A percentile compares a stretch with the other conserved stretches of the same genome.
phyloP scores from a whole-genome alignment of 1,284 basidiomycete genomes.

The Puccinia polysora region DNA sequence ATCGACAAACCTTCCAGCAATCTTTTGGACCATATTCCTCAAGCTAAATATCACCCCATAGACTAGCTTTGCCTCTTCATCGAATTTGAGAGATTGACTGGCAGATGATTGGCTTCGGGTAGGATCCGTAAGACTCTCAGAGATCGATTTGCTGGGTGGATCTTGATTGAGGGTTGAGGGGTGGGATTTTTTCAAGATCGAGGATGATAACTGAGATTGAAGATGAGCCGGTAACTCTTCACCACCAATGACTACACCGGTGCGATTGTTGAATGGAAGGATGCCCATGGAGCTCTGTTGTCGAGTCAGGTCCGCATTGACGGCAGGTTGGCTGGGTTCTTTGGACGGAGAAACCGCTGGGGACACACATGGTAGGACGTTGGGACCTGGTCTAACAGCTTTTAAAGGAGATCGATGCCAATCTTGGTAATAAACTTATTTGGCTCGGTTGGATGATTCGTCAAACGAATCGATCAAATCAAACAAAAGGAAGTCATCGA shows the following conservation, averaged over 20 bases:
- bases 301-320: conserved; percentile 1
- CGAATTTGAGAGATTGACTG: conserved; percentile 66
- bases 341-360: conserved; percentile 19
- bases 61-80: conserved; percentile 95
- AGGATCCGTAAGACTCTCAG: neutral
- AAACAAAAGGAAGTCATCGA: neutral
- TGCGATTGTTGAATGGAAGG: conserved; percentile 15
- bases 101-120: conserved; percentile 1
- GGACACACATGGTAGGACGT: conserved; percentile 38
- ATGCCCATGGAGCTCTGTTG: conserved; percentile 21
- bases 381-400: conserved; percentile 22
- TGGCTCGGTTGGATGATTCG: neutral
- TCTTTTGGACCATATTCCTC: conserved; percentile 88
- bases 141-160: neutral
- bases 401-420: conserved; percentile 40
- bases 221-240: conserved; percentile 20
- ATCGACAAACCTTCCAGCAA: conserved; percentile 53
- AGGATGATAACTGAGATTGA: neutral
- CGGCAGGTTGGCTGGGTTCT: neutral
- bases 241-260: conserved; percentile 19
- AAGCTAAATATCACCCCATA: conserved; percentile 91
- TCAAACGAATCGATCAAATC: neutral
- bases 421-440: conserved; percentile 43
- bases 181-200: neutral
- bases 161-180: neutral